Base-by-base conservation (phyloP, 495 filamentous ascomycete species). In the Pseudotulostoma volvatum region DNA sequence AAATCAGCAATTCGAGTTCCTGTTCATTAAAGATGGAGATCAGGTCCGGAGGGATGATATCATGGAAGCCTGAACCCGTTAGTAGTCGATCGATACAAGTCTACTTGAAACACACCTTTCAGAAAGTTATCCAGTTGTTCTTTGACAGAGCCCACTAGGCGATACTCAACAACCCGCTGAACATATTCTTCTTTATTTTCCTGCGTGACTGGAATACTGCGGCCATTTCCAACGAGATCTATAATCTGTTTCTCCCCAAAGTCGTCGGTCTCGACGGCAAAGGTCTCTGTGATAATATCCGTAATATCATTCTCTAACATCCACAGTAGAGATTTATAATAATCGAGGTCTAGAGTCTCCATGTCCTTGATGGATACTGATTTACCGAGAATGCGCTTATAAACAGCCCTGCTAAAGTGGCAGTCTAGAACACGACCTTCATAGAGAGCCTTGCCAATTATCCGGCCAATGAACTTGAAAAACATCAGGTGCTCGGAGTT, bases 181-280 rank as follows among this genome's bases (percentile, higher is more conserved):
- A 95, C 81, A 51, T 96, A 99, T 44, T 95, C 86, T 36, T 93
- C 83, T 68, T 99, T 99, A 63, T 99, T 99, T 44, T 94, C 87
- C 45, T 99, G 82, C 1, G 90, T 96, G 38, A 99, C 92, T 0
- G 81, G 72, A 34, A 95, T 83, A 54, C 94, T 88, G 48, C 77
- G 79, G 23, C 90, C 90, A 49, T 93, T 79, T 31, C 77, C 73
- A 35, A 81, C 74, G 31, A 99, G 74, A 52, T 96, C 92, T 33
- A 93, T 77, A 17, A 82, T 79, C 55, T 85, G 76, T 34, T 72
- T 79, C 44, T 82, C 84, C 31, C 90, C 90, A 58, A 96, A 99
- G 53, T 77, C 83, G 42, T 95, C 86, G 32, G 82, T 79, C 56
- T 94, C 84, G 32, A 92, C 73, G 17, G 88, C 85, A 57, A 99